A percentile compares a stretch with the other conserved stretches of the same genome.
phyloP scores from a whole-genome alignment of 352 stramenopile species.

The Phytophthora rubi region DNA sequence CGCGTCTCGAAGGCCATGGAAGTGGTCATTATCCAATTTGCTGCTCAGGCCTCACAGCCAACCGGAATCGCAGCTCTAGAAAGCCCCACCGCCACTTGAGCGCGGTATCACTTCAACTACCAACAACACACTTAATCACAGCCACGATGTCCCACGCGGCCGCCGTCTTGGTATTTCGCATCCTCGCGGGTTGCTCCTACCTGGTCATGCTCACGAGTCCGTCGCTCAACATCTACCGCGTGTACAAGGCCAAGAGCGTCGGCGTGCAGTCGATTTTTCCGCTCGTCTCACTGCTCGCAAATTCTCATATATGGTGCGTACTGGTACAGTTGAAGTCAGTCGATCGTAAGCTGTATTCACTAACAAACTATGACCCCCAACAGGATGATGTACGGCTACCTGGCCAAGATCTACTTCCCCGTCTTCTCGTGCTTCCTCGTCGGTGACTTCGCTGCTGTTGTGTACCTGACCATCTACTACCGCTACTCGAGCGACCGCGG shows the following conservation, averaged over 20 bases:
- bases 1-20: constrained; percentile 5
- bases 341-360: neutral
- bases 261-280: constrained; percentile 37
- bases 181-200: constrained; percentile 29
- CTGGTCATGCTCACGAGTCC: constrained; percentile 35
- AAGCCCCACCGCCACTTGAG: neutral
- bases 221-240: constrained; percentile 28
- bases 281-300: constrained; percentile 35
- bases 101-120: constrained; percentile 30
- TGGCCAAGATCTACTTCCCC: constrained; percentile 47
- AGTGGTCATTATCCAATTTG: constrained; percentile 26
- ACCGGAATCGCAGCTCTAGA: constrained; percentile 5
- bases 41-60: constrained; percentile 14
- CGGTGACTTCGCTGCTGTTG: constrained; percentile 36
- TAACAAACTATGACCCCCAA: neutral
- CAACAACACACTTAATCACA: neutral
- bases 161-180: constrained; percentile 22
- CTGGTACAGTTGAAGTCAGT: neutral
- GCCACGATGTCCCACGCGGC: constrained; percentile 18
- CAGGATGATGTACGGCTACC: constrained; percentile 48
- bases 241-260: constrained; percentile 30
- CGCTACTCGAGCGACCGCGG: constrained; percentile 37
- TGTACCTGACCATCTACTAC: constrained; percentile 42
- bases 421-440: constrained; percentile 43
- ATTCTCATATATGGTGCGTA: constrained; percentile 37